Evolutionary conservation across 176 grass and related monocot species (phyloP).

Genomic region (Coix lacrymajobi): DNA sequence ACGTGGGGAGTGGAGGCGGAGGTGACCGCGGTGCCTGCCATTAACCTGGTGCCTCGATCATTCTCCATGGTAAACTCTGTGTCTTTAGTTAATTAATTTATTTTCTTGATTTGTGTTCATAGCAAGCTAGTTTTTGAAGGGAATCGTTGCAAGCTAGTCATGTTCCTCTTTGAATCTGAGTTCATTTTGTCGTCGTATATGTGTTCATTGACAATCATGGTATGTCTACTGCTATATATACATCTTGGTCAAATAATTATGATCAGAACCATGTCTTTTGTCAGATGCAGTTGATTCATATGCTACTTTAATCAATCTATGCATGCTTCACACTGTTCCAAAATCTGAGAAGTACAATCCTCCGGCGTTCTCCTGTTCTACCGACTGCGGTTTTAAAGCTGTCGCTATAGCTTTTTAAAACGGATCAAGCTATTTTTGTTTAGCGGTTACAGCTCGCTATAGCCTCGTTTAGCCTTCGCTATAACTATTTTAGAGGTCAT

Average conservation of each 20-base stretch:
- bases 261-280: neutral
- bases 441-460: no score
- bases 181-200: neutral
- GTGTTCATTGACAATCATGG: neutral
- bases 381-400: no score
- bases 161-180: neutral
- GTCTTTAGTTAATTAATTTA: neutral
- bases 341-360: neutral
- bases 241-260: neutral
- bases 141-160: neutral
- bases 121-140: neutral
- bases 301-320: neutral
- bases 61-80: slow-evolving; percentile 32
- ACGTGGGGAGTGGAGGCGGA: slow-evolving; percentile 33
- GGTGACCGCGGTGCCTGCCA: neutral
- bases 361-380: neutral
- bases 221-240: neutral
- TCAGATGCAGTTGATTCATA: neutral
- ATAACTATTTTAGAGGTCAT: no score
- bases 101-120: neutral
- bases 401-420: no score
- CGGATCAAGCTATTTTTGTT: no score
- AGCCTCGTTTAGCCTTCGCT: no score
- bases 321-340: neutral
- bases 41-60: slow-evolving; percentile 22